Percentiles rank a stretch among this genome's conserved stretches.
phyloP scores from a whole-genome alignment of 257 asterid genomes.

The Catharanthus roseus region DNA sequence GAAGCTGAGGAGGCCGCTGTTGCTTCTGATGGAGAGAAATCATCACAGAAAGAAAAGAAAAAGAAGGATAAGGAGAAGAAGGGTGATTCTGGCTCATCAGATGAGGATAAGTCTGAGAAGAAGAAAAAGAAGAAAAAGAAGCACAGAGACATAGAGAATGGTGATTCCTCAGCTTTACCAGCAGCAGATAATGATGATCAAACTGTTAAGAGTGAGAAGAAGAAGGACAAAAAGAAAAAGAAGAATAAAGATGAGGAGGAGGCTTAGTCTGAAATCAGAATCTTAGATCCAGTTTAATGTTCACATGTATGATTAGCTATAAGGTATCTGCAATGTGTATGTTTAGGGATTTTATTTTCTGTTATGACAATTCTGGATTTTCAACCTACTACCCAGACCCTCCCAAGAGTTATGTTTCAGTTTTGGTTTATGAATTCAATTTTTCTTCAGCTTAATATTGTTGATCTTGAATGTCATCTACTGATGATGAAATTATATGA shows the following conservation, averaged over 20 bases:
- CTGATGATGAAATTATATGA: background rate
- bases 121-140: slow-evolving; percentile 47
- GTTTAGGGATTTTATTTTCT: slow-evolving; percentile 15
- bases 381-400: background rate
- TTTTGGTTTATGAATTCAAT: background rate
- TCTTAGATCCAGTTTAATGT: slow-evolving; percentile 12
- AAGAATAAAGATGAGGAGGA: slow-evolving; percentile 62
- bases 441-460: background rate
- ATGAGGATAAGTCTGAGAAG: slow-evolving; percentile 63
- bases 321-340: slow-evolving; percentile 25
- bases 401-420: background rate
- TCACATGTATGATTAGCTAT: slow-evolving; percentile 21
- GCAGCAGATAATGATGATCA: slow-evolving; percentile 31
- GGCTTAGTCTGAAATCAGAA: slow-evolving; percentile 4
- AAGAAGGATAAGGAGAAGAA: slow-evolving; percentile 42
- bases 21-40: slow-evolving; percentile 49
- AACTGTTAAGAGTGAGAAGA: slow-evolving; percentile 51
- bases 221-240: slow-evolving; percentile 63
- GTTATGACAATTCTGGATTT: slow-evolving; percentile 8
- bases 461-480: background rate
- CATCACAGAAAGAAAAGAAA: slow-evolving; percentile 50
- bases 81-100: slow-evolving; percentile 26
- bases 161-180: slow-evolving; percentile 27
- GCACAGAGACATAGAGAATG: slow-evolving; percentile 37
- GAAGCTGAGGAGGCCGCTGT: slow-evolving; percentile 27